Base-by-base conservation (phyloP, 345 rosid species). In the Eutrema japonicum region DNA sequence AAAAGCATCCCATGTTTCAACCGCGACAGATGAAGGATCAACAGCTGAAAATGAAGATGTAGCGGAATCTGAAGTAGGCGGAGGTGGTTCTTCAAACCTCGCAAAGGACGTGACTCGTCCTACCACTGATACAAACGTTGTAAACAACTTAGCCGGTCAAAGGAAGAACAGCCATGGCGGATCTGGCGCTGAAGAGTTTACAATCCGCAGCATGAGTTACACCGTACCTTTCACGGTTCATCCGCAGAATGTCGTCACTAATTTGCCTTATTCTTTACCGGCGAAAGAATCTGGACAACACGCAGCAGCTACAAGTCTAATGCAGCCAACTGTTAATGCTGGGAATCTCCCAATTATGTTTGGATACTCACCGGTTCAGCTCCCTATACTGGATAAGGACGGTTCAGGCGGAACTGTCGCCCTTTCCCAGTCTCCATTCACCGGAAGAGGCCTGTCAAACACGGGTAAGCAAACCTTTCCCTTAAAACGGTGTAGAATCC, bases 11-110 rank as follows among this genome's bases (percentile, higher is more conserved):
- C 91, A 84, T 79, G 82, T 95, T 67, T 89, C 96, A 48, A 75
- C 81, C 43, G 83, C 95, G 1, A 86, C 97, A 13, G 96, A 88
- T 56, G 98, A 95, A 72, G 94, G 91, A 62, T 89, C 96, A 37
- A 84, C 92, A 65, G 98, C 96, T 66, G 97, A 95, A 70, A 87
- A 92, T 67, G 98, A 95, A 85, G 97, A 87, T 74, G 94, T 92
- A 70, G 98, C 98, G 1, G 99, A 92, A 75, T 92, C 97, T 66
- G 98, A 89, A 82, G 92, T 85, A 30, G 80, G 72, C 32, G 97
- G 87, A n/a, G 96, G 90, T 77, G 89, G 90, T 38, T 84, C 91
- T 59, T 86, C 96, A 41, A 82, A 85, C 78, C 82, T 82, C 58
- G 54, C 87, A 68, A 91, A 84, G 81, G 91, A 88, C 64, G 71